Base-by-base conservation (phyloP, 2,329 filamentous ascomycete genomes). In the Trematosphaeria pertusa region DNA sequence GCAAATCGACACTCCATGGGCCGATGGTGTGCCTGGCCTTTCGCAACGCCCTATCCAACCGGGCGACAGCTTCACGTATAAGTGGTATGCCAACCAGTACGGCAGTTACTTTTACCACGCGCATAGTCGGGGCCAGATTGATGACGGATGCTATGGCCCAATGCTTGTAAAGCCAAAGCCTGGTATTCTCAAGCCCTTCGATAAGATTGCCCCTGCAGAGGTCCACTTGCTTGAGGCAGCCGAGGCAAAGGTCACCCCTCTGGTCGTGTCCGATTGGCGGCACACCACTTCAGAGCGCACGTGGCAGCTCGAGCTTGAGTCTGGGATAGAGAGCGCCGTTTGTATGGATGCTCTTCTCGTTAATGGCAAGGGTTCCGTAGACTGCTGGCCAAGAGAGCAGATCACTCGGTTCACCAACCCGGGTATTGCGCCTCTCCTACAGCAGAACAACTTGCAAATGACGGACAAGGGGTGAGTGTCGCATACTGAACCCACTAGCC, bases 21-120 rank as follows among this genome's bases (percentile, higher is more conserved):
- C 81, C 0, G 84, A 87, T 48, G 84, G 84, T 21, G 78, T 82
- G 0, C 80, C 82, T 0, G 83, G 83, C 2, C 62, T 86, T 2
- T 76, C 78, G 1, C 83, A 86, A 56, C 70, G 70, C 3, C 69
- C 77, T 3, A 84, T 86, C 43, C 57, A 67, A 10, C 75, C 81
- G 1, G 77, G 77, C 1, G 57, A 62, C 3, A 73, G 64, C 20
- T 86, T 80, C 55, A 70, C 73, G 0, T 83, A 86, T 58, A 71
- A 70, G 22, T 87, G 80, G 72, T 75, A 70, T n/a, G 82, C 83
- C 0, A 74, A 73, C 0, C 77, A 83, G 43, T 78, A 81, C 54
- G 84, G 84, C 3, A 78, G 77, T 32, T 84, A 82, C 65, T 85
- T 80, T 74, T 87, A 86, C 54, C 84, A 86, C 65, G 77, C 81